phyloP scores from a whole-genome alignment of 148 eudicot species.

The Nyssa sinensis region DNA sequence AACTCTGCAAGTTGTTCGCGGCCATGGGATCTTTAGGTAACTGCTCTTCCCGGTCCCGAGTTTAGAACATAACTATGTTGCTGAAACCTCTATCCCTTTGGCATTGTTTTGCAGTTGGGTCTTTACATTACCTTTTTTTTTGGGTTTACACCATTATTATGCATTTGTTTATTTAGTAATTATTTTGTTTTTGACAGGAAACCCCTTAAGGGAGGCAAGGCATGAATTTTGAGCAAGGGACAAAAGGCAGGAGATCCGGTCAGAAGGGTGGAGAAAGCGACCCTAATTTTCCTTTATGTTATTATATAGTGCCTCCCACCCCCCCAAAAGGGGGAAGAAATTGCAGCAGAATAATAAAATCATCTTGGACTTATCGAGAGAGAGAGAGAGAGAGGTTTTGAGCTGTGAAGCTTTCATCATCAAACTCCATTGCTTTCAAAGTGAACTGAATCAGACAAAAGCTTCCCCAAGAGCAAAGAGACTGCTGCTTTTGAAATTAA shows the following conservation, averaged over 20 bases:
- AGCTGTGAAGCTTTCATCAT: constrained; percentile 24
- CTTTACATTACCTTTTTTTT: constrained; percentile 1
- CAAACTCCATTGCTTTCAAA: constrained; percentile 37
- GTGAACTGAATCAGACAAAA: constrained; percentile 50
- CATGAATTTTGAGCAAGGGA: constrained; percentile 59
- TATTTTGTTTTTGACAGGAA: neutral
- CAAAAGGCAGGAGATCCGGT: constrained; percentile 67
- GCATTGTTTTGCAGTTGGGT: constrained; percentile 19
- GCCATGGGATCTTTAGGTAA: no score
- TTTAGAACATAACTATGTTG: no score
- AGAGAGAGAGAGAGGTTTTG: constrained; percentile 20
- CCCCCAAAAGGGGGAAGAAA: constrained; percentile 25
- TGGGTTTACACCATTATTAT: constrained; percentile 9
- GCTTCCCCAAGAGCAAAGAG: constrained; percentile 19
- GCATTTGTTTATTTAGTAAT: constrained; percentile 10
- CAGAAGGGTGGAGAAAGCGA: constrained; percentile 28
- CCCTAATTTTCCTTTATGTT: neutral
- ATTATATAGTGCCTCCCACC: constrained; percentile 8
- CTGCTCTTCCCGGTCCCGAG: no score
- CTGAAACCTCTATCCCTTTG: constrained; percentile 16
- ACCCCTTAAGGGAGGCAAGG: constrained; percentile 39
- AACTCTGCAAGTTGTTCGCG: neutral
- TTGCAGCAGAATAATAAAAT: constrained; percentile 30
- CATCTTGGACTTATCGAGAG: no score
- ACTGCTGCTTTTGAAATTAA: constrained; percentile 33